Evolutionary conservation across 2,329 filamentous ascomycete genomes (phyloP).

Genomic region (Falciphora oryzae): DNA sequence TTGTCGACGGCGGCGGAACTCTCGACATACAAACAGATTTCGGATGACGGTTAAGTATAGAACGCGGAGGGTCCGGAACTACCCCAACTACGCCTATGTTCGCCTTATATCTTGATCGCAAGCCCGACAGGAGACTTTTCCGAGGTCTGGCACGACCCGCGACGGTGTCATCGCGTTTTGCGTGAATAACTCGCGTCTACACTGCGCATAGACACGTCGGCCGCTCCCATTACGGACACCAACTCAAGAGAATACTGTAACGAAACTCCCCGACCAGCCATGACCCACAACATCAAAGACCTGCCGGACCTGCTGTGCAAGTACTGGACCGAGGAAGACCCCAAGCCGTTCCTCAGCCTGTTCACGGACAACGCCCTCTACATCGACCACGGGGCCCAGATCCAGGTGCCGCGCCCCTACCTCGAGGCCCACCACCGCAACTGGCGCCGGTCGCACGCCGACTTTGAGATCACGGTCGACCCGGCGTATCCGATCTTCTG

Average conservation of each 20-base stretch:
- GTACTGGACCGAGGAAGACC: slow-evolving; percentile 1
- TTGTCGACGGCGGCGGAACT: not conserved
- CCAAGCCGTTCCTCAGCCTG: slow-evolving; percentile 11
- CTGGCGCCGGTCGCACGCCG: slow-evolving; percentile 9
- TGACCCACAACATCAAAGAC: not conserved
- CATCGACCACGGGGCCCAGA: slow-evolving; percentile 49
- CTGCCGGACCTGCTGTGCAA: not conserved
- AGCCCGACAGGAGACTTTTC: not conserved
- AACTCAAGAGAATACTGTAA: too few relatives aligned
- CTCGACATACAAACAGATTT: not conserved
- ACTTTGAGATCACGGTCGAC: slow-evolving; percentile 8
- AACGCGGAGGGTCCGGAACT: not conserved
- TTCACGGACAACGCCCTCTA: slow-evolving; percentile 42
- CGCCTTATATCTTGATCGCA: not conserved
- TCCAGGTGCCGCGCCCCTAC: slow-evolving; percentile 29
- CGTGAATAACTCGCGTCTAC: too few relatives aligned
- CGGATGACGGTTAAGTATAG: not conserved
- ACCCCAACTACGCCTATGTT: not conserved
- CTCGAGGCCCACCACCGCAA: slow-evolving; percentile 9
- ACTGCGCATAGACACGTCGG: not conserved
- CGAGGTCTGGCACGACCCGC: too few relatives aligned
- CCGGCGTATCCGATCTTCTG: slow-evolving; percentile 9
- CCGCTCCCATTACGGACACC: not conserved
- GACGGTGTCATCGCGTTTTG: too few relatives aligned
- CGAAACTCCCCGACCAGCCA: not conserved